Evolutionary conservation across 495 filamentous ascomycete genomes (phyloP).

Genomic region (Penicillium maclennaniae): DNA sequence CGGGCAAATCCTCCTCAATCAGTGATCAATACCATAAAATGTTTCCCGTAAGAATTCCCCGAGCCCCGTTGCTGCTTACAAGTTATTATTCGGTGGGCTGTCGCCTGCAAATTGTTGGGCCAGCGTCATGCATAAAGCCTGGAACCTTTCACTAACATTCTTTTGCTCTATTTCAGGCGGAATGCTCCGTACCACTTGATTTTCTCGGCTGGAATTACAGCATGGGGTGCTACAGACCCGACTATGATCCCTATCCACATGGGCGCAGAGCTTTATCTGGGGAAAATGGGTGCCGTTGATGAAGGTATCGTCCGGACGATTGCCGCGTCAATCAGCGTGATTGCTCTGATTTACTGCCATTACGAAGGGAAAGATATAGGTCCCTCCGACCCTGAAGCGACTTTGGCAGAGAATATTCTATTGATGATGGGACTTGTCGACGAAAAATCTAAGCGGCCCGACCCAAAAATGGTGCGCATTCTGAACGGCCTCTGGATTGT

Average conservation of each 20-base stretch:
- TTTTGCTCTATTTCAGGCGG: no score
- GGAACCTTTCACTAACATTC: no score
- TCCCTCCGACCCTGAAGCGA: neutral
- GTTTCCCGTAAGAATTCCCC: neutral
- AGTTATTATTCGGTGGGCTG: no score
- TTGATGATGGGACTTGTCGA: slow-evolving; percentile 1
- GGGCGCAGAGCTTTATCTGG: neutral
- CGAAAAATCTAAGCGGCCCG: no score
- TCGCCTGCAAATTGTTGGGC: no score
- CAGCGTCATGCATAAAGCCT: no score
- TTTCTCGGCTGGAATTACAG: no score
- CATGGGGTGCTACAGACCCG: no score
- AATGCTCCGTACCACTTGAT: no score
- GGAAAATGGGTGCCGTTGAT: neutral
- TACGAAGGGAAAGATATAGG: neutral
- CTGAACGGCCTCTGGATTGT: slow-evolving; percentile 19
- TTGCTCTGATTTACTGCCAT: neutral
- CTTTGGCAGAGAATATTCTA: slow-evolving; percentile 1
- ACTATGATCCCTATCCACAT: no score
- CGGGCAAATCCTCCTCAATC: neutral
- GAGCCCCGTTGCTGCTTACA: no score
- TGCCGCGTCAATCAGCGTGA: neutral
- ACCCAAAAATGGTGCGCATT: neutral
- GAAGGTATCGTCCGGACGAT: neutral
- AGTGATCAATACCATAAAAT: neutral